Conservation (phyloP, 1,139 yeast genomes). For the Pichia sp. region DNA sequence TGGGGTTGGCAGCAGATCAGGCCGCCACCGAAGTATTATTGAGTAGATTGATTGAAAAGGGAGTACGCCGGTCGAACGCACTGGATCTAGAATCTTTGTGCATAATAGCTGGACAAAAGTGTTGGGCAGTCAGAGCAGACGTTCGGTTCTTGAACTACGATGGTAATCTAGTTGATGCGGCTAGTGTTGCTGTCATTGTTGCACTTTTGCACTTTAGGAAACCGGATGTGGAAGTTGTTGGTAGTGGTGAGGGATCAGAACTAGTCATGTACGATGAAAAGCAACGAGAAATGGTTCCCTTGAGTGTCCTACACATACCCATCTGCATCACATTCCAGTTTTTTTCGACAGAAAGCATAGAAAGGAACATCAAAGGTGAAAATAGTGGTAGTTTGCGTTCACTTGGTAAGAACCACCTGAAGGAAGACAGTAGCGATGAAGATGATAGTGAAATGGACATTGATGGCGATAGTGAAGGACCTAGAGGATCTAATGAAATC, state of each 20-base stretch:
- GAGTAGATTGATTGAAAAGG: constrained; percentile 81
- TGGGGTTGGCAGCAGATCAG: constrained; percentile 33
- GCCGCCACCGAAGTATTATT: constrained; percentile 77
- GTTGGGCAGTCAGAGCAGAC: constrained; percentile 89
- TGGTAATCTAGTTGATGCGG: constrained; percentile 88
- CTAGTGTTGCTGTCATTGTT: constrained; percentile 86
- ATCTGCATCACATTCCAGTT: constrained; percentile 88
- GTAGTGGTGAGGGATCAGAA: constrained; percentile 37
- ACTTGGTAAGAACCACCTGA: not conserved
- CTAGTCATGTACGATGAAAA: constrained; percentile 64
- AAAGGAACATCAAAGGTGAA: constrained; percentile 66
- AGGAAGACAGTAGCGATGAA: constrained; percentile 11
- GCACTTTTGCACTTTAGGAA: constrained; percentile 78
- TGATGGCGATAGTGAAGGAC: constrained; percentile 9
- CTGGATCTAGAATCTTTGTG: constrained; percentile 86
- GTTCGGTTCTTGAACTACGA: constrained; percentile 84
- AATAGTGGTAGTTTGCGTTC: constrained; percentile 29
- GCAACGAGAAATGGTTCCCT: constrained; percentile 83
- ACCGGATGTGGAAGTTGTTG: constrained; percentile 81
- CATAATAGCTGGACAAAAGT: constrained; percentile 83
- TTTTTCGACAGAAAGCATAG: constrained; percentile 62
- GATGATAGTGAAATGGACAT: not conserved
- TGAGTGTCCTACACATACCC: constrained; percentile 85
- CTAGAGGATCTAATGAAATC: constrained; percentile 43
- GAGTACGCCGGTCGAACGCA: constrained; percentile 85